phyloP scores from a whole-genome alignment of 2,329 filamentous ascomycete species.

The Chlorencoelia australis region DNA sequence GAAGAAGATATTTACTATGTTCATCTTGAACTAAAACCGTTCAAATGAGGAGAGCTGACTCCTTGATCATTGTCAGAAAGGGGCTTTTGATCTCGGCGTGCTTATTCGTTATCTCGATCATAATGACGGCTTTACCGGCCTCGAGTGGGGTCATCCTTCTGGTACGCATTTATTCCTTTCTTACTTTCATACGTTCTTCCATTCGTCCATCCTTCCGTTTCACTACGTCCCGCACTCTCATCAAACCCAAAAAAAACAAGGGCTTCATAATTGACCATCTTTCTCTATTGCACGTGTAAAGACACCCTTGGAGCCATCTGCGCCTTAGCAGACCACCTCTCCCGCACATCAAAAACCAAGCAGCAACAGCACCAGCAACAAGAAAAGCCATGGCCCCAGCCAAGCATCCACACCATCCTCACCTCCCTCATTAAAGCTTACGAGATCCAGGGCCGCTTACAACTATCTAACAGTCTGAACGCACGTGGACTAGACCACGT shows the following conservation, averaged over 20 bases:
- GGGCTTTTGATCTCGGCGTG: slow-evolving; percentile 30
- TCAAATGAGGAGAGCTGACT: no score
- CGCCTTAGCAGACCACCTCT: slow-evolving; percentile 26
- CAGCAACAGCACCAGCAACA: no score
- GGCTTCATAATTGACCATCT: no score
- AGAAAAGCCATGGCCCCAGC: slow-evolving; percentile 4
- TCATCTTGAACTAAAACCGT: no score
- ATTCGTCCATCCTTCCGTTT: no score
- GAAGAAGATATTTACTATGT: no score
- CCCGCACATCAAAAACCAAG: background rate
- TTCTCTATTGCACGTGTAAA: no score
- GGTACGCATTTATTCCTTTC: no score
- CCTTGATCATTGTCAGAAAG: no score
- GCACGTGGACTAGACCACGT: slow-evolving; percentile 30
- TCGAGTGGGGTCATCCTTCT: slow-evolving; percentile 34
- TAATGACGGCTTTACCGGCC: slow-evolving; percentile 30
- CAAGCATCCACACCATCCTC: slow-evolving; percentile 25
- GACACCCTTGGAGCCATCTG: slow-evolving; percentile 32
- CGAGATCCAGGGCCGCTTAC: slow-evolving; percentile 32
- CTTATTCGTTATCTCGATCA: slow-evolving; percentile 33
- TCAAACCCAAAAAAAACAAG: no score
- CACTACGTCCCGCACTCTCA: no score
- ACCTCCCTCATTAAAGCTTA: slow-evolving; percentile 31
- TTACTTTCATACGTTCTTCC: no score
- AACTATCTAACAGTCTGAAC: slow-evolving; percentile 30